Evolutionary conservation across 768 basidiomycete genomes (phyloP), one percentile per base, ranked within the genome.

Genomic region (Termitomyces sp.): DNA sequence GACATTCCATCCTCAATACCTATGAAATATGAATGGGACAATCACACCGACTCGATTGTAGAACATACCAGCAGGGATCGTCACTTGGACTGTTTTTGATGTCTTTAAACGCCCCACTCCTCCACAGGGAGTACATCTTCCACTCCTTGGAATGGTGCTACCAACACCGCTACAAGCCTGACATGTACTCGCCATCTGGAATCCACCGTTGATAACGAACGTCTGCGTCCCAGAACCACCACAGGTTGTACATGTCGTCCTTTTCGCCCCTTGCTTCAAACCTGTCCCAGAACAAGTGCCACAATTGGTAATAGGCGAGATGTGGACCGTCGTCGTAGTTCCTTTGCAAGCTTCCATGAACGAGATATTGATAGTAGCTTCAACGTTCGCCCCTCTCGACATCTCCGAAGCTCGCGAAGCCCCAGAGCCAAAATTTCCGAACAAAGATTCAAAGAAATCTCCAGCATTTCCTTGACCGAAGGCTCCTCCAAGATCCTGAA

Each of bases 331-430:
- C 56, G 88, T 86, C 47, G 80, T 82, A 18, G 89, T 78, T 50
- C 97, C 97, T 72, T 90, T 93, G 76, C 92, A 94, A n/a, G 95
- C 90, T 60, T 99, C 97, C 73, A 95, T 82, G 76, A 99, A 99
- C 46, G 79, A 83, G 62, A 99, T 76, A 46, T 81, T 82, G 66
- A 98, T 65, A 36, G 77, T 79, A 9, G 88, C 79, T 70, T 97
- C 92, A 49, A 98, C 79, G 69, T 98, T 93, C 58, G 85, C 86
- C 54, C 95, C 94, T 61, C 83, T 82, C 20, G 74, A 67, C 71
- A 81, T 66, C 52, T 71, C 71, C 22, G 76, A 71, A 58, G 79
- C 75, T 65, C 82, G 68, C 58, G 77, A 68, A 30, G 78, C 67
- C 60, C 75, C 74, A 32, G 72, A 71, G 22, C 84, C 85, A 40